Base-by-base conservation (phyloP, 2,329 filamentous ascomycete species). In the Dactylellina cionopaga region DNA sequence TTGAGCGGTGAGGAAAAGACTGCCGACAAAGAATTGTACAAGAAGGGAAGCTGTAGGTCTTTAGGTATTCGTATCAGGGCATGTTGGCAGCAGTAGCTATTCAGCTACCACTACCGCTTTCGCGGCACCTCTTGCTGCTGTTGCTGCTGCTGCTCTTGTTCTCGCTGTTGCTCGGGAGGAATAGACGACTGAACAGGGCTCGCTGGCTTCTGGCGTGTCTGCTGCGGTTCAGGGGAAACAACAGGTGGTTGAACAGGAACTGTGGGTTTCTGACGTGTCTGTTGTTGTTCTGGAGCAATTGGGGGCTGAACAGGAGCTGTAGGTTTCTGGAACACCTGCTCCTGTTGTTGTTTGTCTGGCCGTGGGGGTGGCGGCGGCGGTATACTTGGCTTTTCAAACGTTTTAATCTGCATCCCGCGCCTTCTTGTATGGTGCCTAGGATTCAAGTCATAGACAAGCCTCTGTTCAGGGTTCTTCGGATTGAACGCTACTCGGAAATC, bases 401-500 rank as follows among this genome's bases (percentile, higher is more conserved):
- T 65, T 15, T 58, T 22, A 11, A 72, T 19, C 1, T 27, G 31
- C 39, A 59, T 39, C 11, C 46, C 44, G 10, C 47, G 24, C 33
- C 58, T 44, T 11, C 52, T 49, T 19, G 22, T 27, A 19, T 59
- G 52, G 43, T 72, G 59, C 17, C 68, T 64, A 15, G 46, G 19
- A 10, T 60, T 64, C 10, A 72, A 3, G 6, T 51, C 46, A 19
- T 65, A 72, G 5, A 72, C 52, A 33, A 60, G 43, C 11, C 49
- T 27, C 27, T 72, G 60, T 6, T 72, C 60, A 19, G 60, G 49
- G 27, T 74, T 74, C 41, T 74, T 74, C 3, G 69, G 69, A 29
- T 74, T 62, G 49, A 74, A 62, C 3, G 69, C 69, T 5, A 66
- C 69, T 27, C 54, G 60, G 31, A 66, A 74, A 29, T 74, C 69